Evolutionary conservation across 345 rosid genomes (phyloP).

Genomic region (Eucalyptus polybractea): DNA sequence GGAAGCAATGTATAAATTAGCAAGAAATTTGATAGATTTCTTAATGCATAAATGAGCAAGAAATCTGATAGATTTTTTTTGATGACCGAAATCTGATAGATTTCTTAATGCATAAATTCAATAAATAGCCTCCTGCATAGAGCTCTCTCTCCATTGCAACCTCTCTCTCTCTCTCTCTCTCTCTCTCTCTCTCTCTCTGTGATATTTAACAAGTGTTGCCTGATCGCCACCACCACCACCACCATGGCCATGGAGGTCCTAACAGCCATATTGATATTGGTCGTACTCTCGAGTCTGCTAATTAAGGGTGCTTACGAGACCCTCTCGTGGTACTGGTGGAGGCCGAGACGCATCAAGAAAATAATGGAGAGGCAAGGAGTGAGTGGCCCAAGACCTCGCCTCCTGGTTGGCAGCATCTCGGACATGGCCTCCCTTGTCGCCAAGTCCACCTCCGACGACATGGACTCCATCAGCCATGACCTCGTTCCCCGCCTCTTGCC

Average conservation of each 20-base stretch:
- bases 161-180: not conserved
- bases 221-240: not conserved
- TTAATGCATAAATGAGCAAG: too few species aligned
- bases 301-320: slow-evolving; percentile 34
- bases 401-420: slow-evolving; percentile 65
- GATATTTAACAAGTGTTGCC: not conserved
- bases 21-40: too few species aligned
- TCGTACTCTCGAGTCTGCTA: slow-evolving; percentile 10
- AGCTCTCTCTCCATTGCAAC: not conserved
- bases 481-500: slow-evolving; percentile 76
- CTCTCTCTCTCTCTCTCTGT: not conserved
- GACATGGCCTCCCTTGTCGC: slow-evolving; percentile 52
- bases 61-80: too few species aligned
- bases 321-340: slow-evolving; percentile 50
- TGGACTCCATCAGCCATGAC: slow-evolving; percentile 53
- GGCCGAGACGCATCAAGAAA: slow-evolving; percentile 70
- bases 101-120: not conserved
- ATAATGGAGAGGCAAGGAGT: slow-evolving; percentile 82
- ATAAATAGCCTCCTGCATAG: not conserved
- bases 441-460: slow-evolving; percentile 44
- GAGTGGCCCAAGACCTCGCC: slow-evolving; percentile 71
- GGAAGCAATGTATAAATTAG: too few species aligned
- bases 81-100: too few species aligned
- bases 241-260: not conserved
- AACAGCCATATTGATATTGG: not conserved